Evolutionary conservation across 2,329 filamentous ascomycete genomes (phyloP).

Genomic region (Kalmusia sp.): DNA sequence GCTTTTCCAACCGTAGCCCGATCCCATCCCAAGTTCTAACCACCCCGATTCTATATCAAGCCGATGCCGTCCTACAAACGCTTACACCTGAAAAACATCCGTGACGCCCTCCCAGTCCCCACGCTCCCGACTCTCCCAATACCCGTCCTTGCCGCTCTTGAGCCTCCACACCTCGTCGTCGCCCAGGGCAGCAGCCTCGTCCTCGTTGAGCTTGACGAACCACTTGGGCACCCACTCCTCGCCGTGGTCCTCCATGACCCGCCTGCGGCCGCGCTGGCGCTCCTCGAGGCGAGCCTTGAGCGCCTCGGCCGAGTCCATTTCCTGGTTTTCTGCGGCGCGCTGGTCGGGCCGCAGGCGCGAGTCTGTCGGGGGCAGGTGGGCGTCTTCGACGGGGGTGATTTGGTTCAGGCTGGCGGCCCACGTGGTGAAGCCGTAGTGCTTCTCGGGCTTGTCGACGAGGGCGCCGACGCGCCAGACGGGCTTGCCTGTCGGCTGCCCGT

Average conservation of each 20-base stretch:
- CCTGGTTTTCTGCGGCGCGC: conserved; percentile 79
- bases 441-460: conserved; percentile 78
- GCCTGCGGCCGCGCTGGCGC: conserved; percentile 76
- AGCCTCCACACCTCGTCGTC: conserved; percentile 64
- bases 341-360: conserved; percentile 86
- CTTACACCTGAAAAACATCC: conserved; percentile 58
- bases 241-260: conserved; percentile 76
- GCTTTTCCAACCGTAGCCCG: no score
- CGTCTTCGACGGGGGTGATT: conserved; percentile 79
- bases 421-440: conserved; percentile 84
- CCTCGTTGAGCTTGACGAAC: conserved; percentile 72
- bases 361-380: conserved; percentile 80
- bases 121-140: conserved; percentile 85
- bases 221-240: conserved; percentile 78
- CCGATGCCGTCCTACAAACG: neutral
- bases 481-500: conserved; percentile 65
- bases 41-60: neutral
- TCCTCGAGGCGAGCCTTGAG: conserved; percentile 87
- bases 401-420: conserved; percentile 91
- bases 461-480: conserved; percentile 81
- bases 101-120: conserved; percentile 69
- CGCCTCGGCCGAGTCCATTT: conserved; percentile 82
- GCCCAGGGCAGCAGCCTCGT: conserved; percentile 39
- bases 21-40: neutral
- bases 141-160: conserved; percentile 82